Evolutionary conservation across 495 filamentous ascomycete genomes (phyloP), one percentile per base, ranked within the genome.

Genomic region (Aspergillus biplanus): DNA sequence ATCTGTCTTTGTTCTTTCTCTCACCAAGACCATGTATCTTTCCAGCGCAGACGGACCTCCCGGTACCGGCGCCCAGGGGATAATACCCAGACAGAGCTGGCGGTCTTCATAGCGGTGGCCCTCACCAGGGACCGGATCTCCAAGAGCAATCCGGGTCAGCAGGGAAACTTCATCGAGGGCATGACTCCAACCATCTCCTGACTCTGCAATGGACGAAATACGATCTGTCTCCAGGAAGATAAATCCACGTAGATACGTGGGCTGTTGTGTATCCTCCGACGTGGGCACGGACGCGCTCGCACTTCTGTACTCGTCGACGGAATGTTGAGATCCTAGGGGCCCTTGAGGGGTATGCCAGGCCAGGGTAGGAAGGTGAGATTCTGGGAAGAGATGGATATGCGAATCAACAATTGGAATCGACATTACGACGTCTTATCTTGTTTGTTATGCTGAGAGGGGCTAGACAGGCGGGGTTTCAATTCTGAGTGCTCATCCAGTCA

Each of bases 211-310:
- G 53, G 82, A 82, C 58, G 88, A 83, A 55, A 87, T 81, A 47
- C 91, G 88, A 76, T 96, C 92, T 15, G 90, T 86, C 74, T 96
- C 93, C 46, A 96, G 69, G 74, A 92, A 89, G 53, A 96, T 82
- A 76, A 92, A 93, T 16, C 90, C 92, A 7, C 82, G 75, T 9
- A 89, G 62, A 7, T 68, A 69, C 16, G 70, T 68, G 3, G 56
- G 11, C 0, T 67, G 16, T 11, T 34, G 49, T 32, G 64, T 42
- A 50, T 37, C 44, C 52, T 58, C 34, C 18, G 60, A 9, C 21
- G 64, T 61, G 34, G 70, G 16, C 12, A 56, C 16, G 8, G 65
- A 57, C 44, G 64, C 62, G 33, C 67, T 70, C 8, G 76, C 77
- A 7, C 59, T 35, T 18, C 70, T 70, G 73, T 87, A 92, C 65